Base-by-base conservation (phyloP, 176 grass and related monocot species). In the Guadua angustifolia region DNA sequence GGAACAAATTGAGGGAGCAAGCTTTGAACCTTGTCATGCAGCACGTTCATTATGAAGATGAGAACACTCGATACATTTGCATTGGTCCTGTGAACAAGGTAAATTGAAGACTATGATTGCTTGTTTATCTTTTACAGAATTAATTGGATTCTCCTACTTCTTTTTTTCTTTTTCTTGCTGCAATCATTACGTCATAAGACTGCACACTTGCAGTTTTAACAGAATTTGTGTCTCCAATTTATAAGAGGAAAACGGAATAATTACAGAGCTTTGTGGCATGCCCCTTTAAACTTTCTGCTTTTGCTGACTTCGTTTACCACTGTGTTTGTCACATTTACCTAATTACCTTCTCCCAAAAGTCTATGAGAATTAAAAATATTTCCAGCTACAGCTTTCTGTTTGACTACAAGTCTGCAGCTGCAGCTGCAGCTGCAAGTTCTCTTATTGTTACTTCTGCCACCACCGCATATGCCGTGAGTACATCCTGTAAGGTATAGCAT, bases 61-160 rank as follows among this genome's bases (percentile, higher is more conserved):
- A 94, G 70, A 99, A 95, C 81, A 99, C 91, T 61, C 83, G 93
- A 75, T 99, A 99, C 70, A 84, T 95, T 76, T 99, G 96, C 86
- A 95, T 94, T 75, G 96, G 96, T 92, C 91, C 93, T 69, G 96
- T 99, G 52, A 95, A 95, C 87, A 99, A 99, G 93, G 93, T 95
- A 91, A 89, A 35, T 36, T 83, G 74, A 87, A 49, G 43, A 42
- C 22, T 79, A 60, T 79, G 5, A 33, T 83, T 83, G 24, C 38
- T 50, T 79, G 4, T 38, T 49, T 38, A 74, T 58, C 66, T 42
- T 59, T 58, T 69, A 50, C 40, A 60, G 38, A 81, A 67, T 1
- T 26, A 60, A 58, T 21, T 58, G 50, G 68, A 49, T 71, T 43
- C 0, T 12, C 49, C 46, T 62, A 62, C 24, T 66, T 43, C 5